Base-by-base conservation (phyloP, 768 basidiomycete species). In the Clitopilus passeckerianus region DNA sequence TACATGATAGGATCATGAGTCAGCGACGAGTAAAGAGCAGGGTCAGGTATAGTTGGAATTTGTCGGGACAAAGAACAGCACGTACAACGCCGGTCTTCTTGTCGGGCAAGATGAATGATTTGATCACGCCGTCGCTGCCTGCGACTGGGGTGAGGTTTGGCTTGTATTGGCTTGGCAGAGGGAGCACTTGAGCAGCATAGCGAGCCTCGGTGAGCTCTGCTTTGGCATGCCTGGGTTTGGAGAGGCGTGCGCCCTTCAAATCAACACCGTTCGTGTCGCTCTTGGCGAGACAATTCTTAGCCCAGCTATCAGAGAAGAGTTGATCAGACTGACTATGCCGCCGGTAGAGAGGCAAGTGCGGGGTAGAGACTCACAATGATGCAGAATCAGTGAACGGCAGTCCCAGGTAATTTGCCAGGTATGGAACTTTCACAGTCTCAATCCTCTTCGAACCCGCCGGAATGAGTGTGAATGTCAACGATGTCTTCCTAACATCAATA, bases 11-110 rank as follows among this genome's bases (percentile, higher is more conserved):
- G 54, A 15, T 8, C 33, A 57, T 18, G 22, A n/a, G 22, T n/a
- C 46, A 50, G 46, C 46, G 22, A 50, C 46, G 46, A 50, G 46
- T 50, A 50, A 50, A 23, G 10, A 12, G 16, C 22, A 50, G 46
- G 46, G 46, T 50, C 46, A 23, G 22, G 22, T 23, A 23, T 50
- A 50, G 16, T 14, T 16, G 24, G 34, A 46, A 20, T 4, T 30
- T n/a, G 37, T 4, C 12, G 16, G 54, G 8, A 33, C 57, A 18
- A 56, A 23, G 23, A 43, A 41, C 5, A 27, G 5, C 7, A 75
- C 82, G 63, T 57, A 86, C 83, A 5, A 86, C 86, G 15, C 85
- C 86, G 0, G 85, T 86, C 61, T 77, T 76, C 22, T 79, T 81
- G 59, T 78, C 80, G 1, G 83, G 79, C 8, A 86, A 71, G 23